Base-by-base conservation (phyloP, 202 grass and related monocot genomes). In the Alloteropsis angusta region DNA sequence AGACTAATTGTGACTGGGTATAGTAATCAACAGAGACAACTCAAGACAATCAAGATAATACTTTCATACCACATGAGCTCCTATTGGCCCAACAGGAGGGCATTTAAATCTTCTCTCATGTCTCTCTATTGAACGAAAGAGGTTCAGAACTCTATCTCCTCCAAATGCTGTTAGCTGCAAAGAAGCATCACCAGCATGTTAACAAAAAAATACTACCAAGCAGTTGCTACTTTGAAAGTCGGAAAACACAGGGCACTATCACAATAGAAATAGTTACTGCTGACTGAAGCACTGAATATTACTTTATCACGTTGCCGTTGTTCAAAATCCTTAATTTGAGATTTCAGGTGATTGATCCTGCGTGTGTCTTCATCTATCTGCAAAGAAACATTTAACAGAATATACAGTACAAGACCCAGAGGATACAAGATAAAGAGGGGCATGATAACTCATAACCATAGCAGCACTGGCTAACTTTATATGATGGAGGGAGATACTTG, bases 1-100 rank as follows among this genome's bases (percentile, higher is more conserved):
- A 53, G 37, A n/a, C 7, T 13, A 32, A 19, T 16, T 17, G 1
- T n/a, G 37, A 67, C 9, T 35, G 41, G 19, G 37, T 66, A 11
- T 48, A 82, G 43, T 66, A 58, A 41, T 44, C 44, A 78, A 52
- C 32, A 59, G 42, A 73, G n/a, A 61, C 25, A 65, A 41, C 11
- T 37, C 65, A 59, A 71, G 6, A 71, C 4, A 72, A 66, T 72
- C 17, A 73, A 75, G 62, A 70, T 76, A 75, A 12, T 55, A 48
- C 5, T 79, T 73, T 70, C 77, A 65, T 97, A 97, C 94, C 87
- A 97, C 71, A 73, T 97, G 91, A 52, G n/a, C 78, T 68, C 94
- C 94, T 74, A 97, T 88, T 54, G 94, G 94, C 83, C 94, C 94
- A 66, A 94, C 81, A 78, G 91, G 94, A 17, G 80, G 56, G 23